Percentiles rank a stretch among this genome's conserved stretches.
Evolutionary conservation across 306 rosid species (phyloP).

Genomic region (Fragaria nilgerrensis): DNA sequence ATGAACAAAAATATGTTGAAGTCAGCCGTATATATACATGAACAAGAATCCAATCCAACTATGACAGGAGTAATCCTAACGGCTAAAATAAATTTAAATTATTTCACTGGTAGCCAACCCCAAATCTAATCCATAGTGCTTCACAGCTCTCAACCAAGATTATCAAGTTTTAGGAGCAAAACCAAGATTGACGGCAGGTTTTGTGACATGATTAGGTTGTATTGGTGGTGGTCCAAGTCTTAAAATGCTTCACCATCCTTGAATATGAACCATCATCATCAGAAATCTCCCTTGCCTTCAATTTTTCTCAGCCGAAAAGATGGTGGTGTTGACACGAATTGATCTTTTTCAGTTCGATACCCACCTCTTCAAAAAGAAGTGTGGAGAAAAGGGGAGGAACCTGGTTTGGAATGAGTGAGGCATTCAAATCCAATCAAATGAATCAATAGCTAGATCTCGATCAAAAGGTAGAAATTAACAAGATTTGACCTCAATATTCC

Average conservation of each 20-base stretch:
- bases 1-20: constrained; percentile 18
- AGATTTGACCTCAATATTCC: background rate
- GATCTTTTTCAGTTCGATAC: constrained; percentile 6
- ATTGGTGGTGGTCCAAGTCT: constrained; percentile 28
- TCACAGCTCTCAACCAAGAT: constrained; percentile 19
- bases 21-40: background rate
- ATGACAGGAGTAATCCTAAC: background rate
- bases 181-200: constrained; percentile 17
- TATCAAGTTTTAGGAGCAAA: constrained; percentile 2
- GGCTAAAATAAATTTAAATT: background rate
- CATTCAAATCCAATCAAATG: background rate
- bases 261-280: constrained; percentile 14
- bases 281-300: background rate
- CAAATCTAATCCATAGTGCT: constrained; percentile 28
- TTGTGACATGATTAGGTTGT: constrained; percentile 19
- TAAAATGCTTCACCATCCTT: constrained; percentile 15
- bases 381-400: background rate
- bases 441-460: background rate
- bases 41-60: background rate
- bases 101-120: constrained; percentile 3
- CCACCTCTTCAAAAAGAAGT: background rate
- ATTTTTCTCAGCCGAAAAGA: constrained; percentile 11
- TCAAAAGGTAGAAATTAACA: background rate
- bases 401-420: background rate
- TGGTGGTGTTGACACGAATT: constrained; percentile 15